Evolutionary conservation across 768 basidiomycete genomes (phyloP).

Genomic region (Xanthoconium purpureum): DNA sequence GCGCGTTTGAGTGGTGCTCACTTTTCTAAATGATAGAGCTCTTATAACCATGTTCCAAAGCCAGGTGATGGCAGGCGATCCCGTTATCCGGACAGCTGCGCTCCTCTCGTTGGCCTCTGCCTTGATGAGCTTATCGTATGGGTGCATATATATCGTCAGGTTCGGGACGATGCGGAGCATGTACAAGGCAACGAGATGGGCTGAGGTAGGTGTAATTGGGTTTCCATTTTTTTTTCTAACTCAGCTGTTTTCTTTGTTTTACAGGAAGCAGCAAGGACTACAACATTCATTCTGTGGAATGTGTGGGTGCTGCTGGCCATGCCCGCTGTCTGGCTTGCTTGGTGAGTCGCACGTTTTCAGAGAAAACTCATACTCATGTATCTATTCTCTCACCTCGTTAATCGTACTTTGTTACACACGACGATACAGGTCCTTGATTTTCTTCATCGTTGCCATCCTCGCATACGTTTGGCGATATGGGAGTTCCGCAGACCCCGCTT

Average conservation of each 20-base stretch:
- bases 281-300: constrained; percentile 55
- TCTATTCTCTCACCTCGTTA: neutral
- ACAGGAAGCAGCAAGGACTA: constrained; percentile 57
- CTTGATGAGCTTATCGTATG: constrained; percentile 68
- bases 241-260: neutral
- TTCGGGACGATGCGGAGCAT: constrained; percentile 73
- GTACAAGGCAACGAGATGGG: constrained; percentile 69
- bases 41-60: constrained; percentile 69
- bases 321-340: constrained; percentile 70
- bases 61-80: constrained; percentile 49
- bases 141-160: constrained; percentile 69
- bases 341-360: constrained; percentile 36
- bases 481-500: constrained; percentile 38
- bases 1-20: neutral
- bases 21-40: constrained; percentile 39
- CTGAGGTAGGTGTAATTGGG: constrained; percentile 45
- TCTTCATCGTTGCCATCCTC: constrained; percentile 60
- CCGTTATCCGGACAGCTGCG: constrained; percentile 59
- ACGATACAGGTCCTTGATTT: constrained; percentile 56
- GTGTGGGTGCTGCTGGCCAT: constrained; percentile 67
- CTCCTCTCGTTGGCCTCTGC: constrained; percentile 65
- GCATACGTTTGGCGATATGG: constrained; percentile 68
- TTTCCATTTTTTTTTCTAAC: neutral
- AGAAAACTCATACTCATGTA: neutral
- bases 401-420: neutral